Evolutionary conservation across 2,329 filamentous ascomycete genomes (phyloP).

Genomic region (Fusarium sp.): DNA sequence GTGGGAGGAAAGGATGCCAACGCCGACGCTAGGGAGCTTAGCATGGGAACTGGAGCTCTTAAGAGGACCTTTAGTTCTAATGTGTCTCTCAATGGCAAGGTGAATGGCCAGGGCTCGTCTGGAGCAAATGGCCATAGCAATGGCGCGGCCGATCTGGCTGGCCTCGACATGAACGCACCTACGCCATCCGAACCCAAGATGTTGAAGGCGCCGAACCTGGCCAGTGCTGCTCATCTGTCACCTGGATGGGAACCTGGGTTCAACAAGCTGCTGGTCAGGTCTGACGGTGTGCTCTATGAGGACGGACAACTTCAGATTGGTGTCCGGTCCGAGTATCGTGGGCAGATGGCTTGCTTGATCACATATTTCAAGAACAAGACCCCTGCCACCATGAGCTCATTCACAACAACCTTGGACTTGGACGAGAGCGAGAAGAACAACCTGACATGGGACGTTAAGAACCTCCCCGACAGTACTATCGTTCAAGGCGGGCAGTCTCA

Average conservation of each 20-base stretch:
- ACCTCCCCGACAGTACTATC: slow-evolving; percentile 86
- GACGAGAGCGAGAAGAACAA: slow-evolving; percentile 73
- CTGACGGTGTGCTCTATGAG: slow-evolving; percentile 93
- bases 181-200: slow-evolving; percentile 68
- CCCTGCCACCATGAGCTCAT: slow-evolving; percentile 84
- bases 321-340: slow-evolving; percentile 91
- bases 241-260: slow-evolving; percentile 96
- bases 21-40: slow-evolving; percentile 81
- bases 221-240: slow-evolving; percentile 90
- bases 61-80: slow-evolving; percentile 85
- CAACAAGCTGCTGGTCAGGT: slow-evolving; percentile 80
- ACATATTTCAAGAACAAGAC: slow-evolving; percentile 97
- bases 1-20: slow-evolving; percentile 98
- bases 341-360: slow-evolving; percentile 95
- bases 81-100: slow-evolving; percentile 62
- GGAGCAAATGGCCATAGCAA: slow-evolving; percentile 65
- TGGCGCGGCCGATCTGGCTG: slow-evolving; percentile 76
- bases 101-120: slow-evolving; percentile 57
- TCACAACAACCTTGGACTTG: slow-evolving; percentile 93
- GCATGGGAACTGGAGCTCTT: slow-evolving; percentile 82
- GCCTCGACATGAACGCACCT: slow-evolving; percentile 80
- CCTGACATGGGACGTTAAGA: slow-evolving; percentile 88
- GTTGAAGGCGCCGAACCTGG: slow-evolving; percentile 82
- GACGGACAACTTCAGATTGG: slow-evolving; percentile 95
- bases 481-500: slow-evolving; percentile 82